A percentile compares a stretch with the other conserved stretches of the same genome.
Evolutionary conservation across 805 yeast genomes (phyloP).

Genomic region (Teunomyces funiuensis): DNA sequence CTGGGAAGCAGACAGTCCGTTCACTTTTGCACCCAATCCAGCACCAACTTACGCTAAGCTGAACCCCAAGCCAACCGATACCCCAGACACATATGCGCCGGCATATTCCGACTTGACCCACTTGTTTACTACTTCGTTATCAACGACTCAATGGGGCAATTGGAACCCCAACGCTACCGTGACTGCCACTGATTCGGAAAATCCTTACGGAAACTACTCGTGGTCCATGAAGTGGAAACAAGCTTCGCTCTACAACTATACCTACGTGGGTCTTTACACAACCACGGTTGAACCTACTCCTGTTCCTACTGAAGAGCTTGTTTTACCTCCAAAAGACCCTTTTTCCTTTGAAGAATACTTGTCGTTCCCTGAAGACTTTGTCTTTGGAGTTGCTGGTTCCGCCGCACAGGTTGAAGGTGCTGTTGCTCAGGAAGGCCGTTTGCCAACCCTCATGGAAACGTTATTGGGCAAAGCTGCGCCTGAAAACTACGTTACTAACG

Average conservation of each 20-base stretch:
- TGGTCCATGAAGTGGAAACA: slow-evolving; percentile 17
- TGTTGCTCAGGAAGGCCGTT: slow-evolving; percentile 29
- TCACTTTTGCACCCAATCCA: slow-evolving; percentile 2
- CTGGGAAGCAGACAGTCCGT: background rate
- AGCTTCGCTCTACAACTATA: slow-evolving; percentile 14
- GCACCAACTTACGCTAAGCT: slow-evolving; percentile 2
- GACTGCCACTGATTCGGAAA: slow-evolving; percentile 17
- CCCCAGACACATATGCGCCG: slow-evolving; percentile 3
- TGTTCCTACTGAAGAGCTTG: slow-evolving; percentile 14
- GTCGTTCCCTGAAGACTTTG: slow-evolving; percentile 17
- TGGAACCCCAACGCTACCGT: slow-evolving; percentile 15
- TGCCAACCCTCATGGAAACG: slow-evolving; percentile 30
- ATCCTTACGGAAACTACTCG: slow-evolving; percentile 22
- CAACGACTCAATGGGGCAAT: slow-evolving; percentile 19
- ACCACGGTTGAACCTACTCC: slow-evolving; percentile 16
- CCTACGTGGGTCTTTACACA: slow-evolving; percentile 10
- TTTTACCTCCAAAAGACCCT: slow-evolving; percentile 17
- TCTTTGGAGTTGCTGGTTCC: slow-evolving; percentile 33
- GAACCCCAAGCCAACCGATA: background rate
- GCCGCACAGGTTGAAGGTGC: slow-evolving; percentile 41
- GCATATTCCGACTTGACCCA: background rate
- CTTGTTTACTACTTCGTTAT: background rate
- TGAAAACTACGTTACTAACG: slow-evolving; percentile 24
- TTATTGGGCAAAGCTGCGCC: slow-evolving; percentile 12
- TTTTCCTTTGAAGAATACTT: slow-evolving; percentile 13